A percentile compares a stretch with the other conserved stretches of the same genome.
Conservation (phyloP, 352 stramenopile genomes). For the Globisporangium okanoganense region DNA sequence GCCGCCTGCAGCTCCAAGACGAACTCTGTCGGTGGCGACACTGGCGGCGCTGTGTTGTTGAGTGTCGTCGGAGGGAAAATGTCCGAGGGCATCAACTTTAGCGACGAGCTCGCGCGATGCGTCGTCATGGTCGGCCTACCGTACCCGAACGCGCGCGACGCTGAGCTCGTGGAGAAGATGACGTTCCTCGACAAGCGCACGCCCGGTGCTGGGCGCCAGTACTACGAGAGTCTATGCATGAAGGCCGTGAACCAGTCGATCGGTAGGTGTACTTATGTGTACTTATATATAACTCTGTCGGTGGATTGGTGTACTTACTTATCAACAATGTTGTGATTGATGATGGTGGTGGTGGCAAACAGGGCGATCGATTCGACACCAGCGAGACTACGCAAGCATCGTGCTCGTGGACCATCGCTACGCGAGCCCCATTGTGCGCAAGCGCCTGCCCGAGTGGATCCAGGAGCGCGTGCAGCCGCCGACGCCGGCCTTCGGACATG, state of each 20-base stretch:
- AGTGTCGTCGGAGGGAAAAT: constrained; percentile 99
- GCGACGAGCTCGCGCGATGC: constrained; percentile 94
- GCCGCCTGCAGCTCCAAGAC: constrained; percentile 29
- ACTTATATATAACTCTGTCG: not conserved
- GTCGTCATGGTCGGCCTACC: constrained; percentile 98
- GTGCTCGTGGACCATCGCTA: constrained; percentile 96
- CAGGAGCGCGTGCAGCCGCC: constrained; percentile 65
- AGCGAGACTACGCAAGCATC: constrained; percentile 96
- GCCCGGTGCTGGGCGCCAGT: constrained; percentile 74
- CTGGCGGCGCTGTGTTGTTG: constrained; percentile 85
- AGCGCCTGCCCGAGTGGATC: constrained; percentile 78
- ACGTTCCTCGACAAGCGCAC: constrained; percentile 77
- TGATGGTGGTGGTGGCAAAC: not conserved
- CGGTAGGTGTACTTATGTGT: constrained; percentile 41
- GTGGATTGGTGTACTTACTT: not conserved
- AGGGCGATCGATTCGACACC: constrained; percentile 96
- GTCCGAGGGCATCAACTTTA: constrained; percentile 99
- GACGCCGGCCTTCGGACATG: constrained; percentile 53
- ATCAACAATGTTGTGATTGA: not conserved
- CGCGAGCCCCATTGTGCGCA: constrained; percentile 49
- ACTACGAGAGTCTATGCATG: constrained; percentile 99
- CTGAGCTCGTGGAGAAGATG: constrained; percentile 98
- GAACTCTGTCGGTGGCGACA: not conserved
- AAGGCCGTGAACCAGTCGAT: constrained; percentile 99
- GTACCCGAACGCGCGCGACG: constrained; percentile 96